Evolutionary conservation across 1,139 yeast species (phyloP).

Genomic region (Taphrina populina): DNA sequence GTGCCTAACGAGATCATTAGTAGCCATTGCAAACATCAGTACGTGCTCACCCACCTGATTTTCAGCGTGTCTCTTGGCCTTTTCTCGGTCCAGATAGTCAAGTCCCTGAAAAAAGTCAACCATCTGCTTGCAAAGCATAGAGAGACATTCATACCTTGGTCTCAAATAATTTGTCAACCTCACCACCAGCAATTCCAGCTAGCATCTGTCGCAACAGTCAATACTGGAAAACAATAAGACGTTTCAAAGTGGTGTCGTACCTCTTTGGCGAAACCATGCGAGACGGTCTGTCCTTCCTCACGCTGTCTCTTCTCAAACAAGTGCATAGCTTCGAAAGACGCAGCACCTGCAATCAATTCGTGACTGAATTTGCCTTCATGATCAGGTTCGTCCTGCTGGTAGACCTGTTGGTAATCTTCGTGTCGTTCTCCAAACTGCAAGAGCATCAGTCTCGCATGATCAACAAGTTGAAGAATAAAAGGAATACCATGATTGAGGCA

Average conservation of each 20-base stretch:
- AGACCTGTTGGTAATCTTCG: conserved; percentile 24
- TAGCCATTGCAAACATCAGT: not conserved
- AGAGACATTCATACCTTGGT: conserved; percentile 41
- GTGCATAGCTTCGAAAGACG: conserved; percentile 44
- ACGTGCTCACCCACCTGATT: not conserved
- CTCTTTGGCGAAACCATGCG: conserved; percentile 36
- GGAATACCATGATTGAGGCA: not conserved
- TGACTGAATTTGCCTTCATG: conserved; percentile 41
- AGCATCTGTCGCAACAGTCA: conserved; percentile 40
- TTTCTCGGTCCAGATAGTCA: conserved; percentile 45
- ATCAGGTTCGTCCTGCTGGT: conserved; percentile 25
- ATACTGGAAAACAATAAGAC: not conserved
- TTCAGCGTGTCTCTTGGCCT: conserved; percentile 29
- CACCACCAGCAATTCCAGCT: conserved; percentile 45
- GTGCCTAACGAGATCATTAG: conserved; percentile 37
- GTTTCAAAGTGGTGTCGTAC: too few relatives aligned
- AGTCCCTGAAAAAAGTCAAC: conserved; percentile 40
- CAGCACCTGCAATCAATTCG: conserved; percentile 45
- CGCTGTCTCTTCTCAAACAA: conserved; percentile 40
- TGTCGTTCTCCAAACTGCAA: conserved; percentile 24
- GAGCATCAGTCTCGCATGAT: not conserved
- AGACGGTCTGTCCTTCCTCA: conserved; percentile 43
- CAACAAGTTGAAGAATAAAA: not conserved
- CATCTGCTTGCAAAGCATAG: not conserved
- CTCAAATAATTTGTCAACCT: conserved; percentile 45